Base-by-base conservation (phyloP, 2,329 filamentous ascomycete species). In the Pseudogymnoascus sp. region DNA sequence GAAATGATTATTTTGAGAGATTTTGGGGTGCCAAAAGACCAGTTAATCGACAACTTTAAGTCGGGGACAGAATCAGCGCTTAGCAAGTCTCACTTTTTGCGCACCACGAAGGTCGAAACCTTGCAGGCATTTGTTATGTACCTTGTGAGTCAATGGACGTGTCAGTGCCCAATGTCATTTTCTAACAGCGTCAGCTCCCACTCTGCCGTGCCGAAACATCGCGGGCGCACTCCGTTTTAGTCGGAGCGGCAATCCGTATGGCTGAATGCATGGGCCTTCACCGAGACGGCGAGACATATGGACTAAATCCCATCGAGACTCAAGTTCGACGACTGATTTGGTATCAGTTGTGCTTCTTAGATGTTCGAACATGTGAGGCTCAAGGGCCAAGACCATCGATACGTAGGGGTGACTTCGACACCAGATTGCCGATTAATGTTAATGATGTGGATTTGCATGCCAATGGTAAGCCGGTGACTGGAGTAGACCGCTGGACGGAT, bases 191-290 rank as follows among this genome's bases (percentile, higher is more conserved):
- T 12, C 65, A 89, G 82, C 85, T 91, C 62, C 86, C 89, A 0
- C 79, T 92, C 12, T 91, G 89, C 67, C 80, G 89, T 61, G 82
- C 82, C 17, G 87, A 91, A 72, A 80, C 92, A 3, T 91, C 89
- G 6, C 79, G 89, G 65, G 84, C 86, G 4, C 89, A 92, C 72
- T 90, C 87, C 3, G 86, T 88, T 4, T 78, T 91, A 1, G 82
- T 89, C 3, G 88, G 87, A 2, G 85, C 87, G 12, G 88, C 87
- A 3, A 86, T 91, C 42, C 81, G 89, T 13, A 82, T 91, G 71
- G 89, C 87, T 5, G 87, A 91, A 75, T 91, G 88, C 68, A 90
- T 91, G 86, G 87, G 88, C 1, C 75, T 92, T 15, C 87, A 92
- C 70, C 81, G 87, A 7, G 89, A 92, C 66, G 87, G 87, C 13